Percentiles rank a stretch among this genome's conserved stretches.
phyloP scores from a whole-genome alignment of 2,329 filamentous ascomycete genomes.

The Ophiocordyceps sinensis region DNA sequence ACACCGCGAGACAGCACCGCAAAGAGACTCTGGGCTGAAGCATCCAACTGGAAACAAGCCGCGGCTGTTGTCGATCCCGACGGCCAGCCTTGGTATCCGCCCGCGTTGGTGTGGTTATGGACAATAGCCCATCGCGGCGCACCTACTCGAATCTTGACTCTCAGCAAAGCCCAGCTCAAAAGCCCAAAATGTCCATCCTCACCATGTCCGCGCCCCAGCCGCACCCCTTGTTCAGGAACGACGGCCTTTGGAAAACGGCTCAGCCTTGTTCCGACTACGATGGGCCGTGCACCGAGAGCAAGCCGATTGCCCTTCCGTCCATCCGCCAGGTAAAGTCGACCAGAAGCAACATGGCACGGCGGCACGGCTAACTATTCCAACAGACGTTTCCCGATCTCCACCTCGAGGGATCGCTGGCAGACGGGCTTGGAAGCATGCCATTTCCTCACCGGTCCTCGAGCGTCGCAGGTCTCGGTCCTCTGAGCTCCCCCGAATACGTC shows the following conservation, averaged over 20 bases:
- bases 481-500: slow-evolving; percentile 30
- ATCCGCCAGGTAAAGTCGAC: slow-evolving; percentile 33
- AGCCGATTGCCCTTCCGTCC: slow-evolving; percentile 31
- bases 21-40: too few relatives aligned
- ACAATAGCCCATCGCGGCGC: slow-evolving; percentile 22
- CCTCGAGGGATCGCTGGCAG: slow-evolving; percentile 7
- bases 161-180: slow-evolving; percentile 9
- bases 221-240: slow-evolving; percentile 24
- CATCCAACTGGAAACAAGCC: too few relatives aligned
- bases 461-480: not conserved
- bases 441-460: slow-evolving; percentile 1
- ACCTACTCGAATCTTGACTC: slow-evolving; percentile 13
- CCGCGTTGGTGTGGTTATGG: slow-evolving; percentile 19
- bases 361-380: slow-evolving; percentile 8
- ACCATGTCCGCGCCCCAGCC: slow-evolving; percentile 29
- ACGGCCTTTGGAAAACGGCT: slow-evolving; percentile 24
- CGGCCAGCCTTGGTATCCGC: slow-evolving; percentile 2
- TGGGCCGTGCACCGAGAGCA: slow-evolving; percentile 21
- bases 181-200: slow-evolving; percentile 34
- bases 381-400: slow-evolving; percentile 28
- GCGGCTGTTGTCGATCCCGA: slow-evolving; percentile 1
- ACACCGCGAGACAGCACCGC: too few relatives aligned
- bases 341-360: not conserved
- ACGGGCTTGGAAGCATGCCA: not conserved
- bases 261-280: slow-evolving; percentile 18